These are phyloP conservation scores for Apodospora peruviana DNA, from an alignment of 495 filamentous ascomycete genomes.

Conservation along the genomic window DNA sequence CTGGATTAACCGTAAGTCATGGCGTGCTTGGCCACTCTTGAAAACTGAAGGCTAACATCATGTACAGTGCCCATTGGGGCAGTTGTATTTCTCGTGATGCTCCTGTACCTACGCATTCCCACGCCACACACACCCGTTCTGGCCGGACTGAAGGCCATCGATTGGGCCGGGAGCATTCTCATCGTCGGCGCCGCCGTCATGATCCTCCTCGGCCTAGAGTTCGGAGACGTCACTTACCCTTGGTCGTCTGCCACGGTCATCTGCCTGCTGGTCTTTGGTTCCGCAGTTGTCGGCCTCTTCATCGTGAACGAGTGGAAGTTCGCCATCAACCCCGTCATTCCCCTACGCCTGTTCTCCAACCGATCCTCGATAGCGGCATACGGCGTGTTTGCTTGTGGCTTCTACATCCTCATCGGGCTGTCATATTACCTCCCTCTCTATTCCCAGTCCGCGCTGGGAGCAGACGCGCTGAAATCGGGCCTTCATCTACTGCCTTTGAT, in stretches of 20 bases:
- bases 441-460: conserved; percentile 68
- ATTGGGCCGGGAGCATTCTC: conserved; percentile 63
- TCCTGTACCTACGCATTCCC: conserved; percentile 64
- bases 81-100: conserved; percentile 56
- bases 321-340: conserved; percentile 69
- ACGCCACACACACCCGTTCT: conserved; percentile 62
- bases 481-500: conserved; percentile 71
- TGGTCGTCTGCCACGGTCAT: conserved; percentile 69
- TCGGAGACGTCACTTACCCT: conserved; percentile 62
- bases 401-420: conserved; percentile 61
- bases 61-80: conserved; percentile 56
- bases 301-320: conserved; percentile 61
- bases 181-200: conserved; percentile 69
- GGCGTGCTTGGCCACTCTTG: not conserved
- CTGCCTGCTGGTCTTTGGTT: conserved; percentile 70
- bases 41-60: not conserved
- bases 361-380: conserved; percentile 53
- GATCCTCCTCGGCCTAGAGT: conserved; percentile 71
- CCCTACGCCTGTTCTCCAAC: conserved; percentile 57
- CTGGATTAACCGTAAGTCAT: conserved; percentile 54
- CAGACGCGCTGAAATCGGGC: conserved; percentile 62
- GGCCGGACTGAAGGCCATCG: conserved; percentile 64
- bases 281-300: conserved; percentile 53
- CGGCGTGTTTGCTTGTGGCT: conserved; percentile 54
- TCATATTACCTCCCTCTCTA: conserved; percentile 71